These are phyloP conservation scores for Fusarium guadeloupense DNA, from an alignment of 2,329 filamentous ascomycete species.

Conservation along the genomic window DNA sequence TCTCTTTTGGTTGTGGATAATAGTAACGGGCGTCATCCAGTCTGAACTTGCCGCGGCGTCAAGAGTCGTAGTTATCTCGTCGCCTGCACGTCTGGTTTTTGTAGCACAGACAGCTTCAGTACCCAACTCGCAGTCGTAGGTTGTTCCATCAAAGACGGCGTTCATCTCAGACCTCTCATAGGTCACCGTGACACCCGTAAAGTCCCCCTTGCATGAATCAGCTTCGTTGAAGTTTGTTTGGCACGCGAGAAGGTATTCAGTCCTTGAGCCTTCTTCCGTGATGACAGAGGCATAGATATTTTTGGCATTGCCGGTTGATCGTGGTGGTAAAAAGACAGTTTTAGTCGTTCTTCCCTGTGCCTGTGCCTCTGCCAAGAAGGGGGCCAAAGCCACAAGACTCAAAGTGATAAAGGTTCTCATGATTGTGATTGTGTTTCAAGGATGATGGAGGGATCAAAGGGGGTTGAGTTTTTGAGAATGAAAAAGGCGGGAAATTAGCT, in stretches of 20 bases:
- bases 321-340: slow-evolving; percentile 30
- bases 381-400: background rate
- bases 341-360: slow-evolving; percentile 16
- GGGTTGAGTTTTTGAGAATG: background rate
- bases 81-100: background rate
- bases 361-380: slow-evolving; percentile 3
- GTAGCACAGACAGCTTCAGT: slow-evolving; percentile 29
- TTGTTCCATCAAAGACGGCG: slow-evolving; percentile 20
- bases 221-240: slow-evolving; percentile 28
- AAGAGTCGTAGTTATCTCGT: slow-evolving; percentile 18
- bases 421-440: background rate
- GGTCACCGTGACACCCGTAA: slow-evolving; percentile 34
- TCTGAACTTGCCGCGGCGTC: slow-evolving; percentile 16
- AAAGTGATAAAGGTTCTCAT: background rate
- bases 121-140: slow-evolving; percentile 30
- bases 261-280: slow-evolving; percentile 27
- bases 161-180: slow-evolving; percentile 24
- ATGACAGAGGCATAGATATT: slow-evolving; percentile 41
- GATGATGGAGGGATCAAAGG: background rate
- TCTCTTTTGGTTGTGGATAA: slow-evolving; percentile 20
- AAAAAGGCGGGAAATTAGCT: background rate
- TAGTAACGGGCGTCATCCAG: slow-evolving; percentile 37
- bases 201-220: slow-evolving; percentile 36
- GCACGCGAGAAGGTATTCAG: slow-evolving; percentile 40
- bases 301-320: slow-evolving; percentile 25